Conservation (phyloP, 352 stramenopile species). For the Thalassiosira livingstoniorum region DNA sequence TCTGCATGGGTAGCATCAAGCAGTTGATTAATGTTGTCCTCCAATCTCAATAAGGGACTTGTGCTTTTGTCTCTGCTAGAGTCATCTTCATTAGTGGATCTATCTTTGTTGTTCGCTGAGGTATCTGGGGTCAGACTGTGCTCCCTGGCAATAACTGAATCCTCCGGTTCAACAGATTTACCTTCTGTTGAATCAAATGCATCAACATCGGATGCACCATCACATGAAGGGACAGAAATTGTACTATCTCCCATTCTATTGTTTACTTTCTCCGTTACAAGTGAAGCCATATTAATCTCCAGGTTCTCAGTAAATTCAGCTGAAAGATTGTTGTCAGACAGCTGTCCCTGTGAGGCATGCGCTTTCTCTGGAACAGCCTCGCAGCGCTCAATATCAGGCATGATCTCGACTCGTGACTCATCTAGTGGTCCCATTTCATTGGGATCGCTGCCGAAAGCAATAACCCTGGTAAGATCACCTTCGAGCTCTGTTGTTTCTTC, state of each 20-base stretch:
- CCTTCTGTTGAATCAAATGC: no score
- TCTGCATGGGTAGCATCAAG: no score
- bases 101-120: neutral
- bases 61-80: slow-evolving; percentile 16
- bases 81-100: slow-evolving; percentile 8
- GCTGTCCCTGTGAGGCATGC: neutral
- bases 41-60: slow-evolving; percentile 26
- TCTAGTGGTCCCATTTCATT: slow-evolving; percentile 42
- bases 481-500: slow-evolving; percentile 52
- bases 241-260: slow-evolving; percentile 42
- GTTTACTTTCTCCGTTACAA: slow-evolving; percentile 34
- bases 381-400: slow-evolving; percentile 15
- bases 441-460: slow-evolving; percentile 44
- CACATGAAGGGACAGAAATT: slow-evolving; percentile 49
- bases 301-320: slow-evolving; percentile 65
- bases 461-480: slow-evolving; percentile 40
- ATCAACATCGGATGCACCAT: slow-evolving; percentile 29
- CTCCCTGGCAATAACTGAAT: no score
- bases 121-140: slow-evolving; percentile 16
- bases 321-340: neutral
- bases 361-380: slow-evolving; percentile 5
- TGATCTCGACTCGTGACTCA: slow-evolving; percentile 32
- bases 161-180: no score
- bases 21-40: no score
- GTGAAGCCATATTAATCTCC: slow-evolving; percentile 67